A percentile compares a stretch with the other conserved stretches of the same genome.
phyloP scores from a whole-genome alignment of 1,139 yeast species.

The Casaregolazyma suthepensis region DNA sequence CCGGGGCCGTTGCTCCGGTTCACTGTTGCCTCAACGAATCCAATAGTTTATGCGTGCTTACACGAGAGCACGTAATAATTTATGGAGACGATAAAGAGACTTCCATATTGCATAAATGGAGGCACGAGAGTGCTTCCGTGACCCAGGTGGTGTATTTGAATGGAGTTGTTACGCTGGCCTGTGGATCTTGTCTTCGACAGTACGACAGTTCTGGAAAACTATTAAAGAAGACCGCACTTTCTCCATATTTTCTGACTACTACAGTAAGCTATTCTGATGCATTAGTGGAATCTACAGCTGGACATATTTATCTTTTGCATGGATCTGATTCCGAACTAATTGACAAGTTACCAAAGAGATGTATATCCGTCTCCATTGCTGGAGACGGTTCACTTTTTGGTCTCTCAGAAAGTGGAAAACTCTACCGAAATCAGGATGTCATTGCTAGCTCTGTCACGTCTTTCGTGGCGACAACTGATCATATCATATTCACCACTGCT shows the following conservation, averaged over 20 bases:
- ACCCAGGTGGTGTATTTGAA: slow-evolving; percentile 5
- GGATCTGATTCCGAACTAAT: slow-evolving; percentile 32
- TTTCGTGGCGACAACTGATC: slow-evolving; percentile 62
- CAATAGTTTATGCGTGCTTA: slow-evolving; percentile 2
- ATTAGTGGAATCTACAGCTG: slow-evolving; percentile 59
- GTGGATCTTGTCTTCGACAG: not conserved
- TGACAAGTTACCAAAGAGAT: slow-evolving; percentile 60
- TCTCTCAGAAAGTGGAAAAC: slow-evolving; percentile 62
- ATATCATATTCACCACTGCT: slow-evolving; percentile 80
- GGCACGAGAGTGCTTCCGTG: not conserved
- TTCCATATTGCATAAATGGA: slow-evolving; percentile 1
- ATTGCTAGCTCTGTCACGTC: slow-evolving; percentile 83
- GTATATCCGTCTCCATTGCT: slow-evolving; percentile 46
- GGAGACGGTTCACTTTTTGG: slow-evolving; percentile 54
- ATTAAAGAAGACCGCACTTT: slow-evolving; percentile 39
- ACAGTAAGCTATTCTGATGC: slow-evolving; percentile 48
- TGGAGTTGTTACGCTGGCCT: slow-evolving; percentile 3
- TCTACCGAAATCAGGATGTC: slow-evolving; percentile 57
- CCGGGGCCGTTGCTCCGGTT: slow-evolving; percentile 3
- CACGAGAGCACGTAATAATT: slow-evolving; percentile 2
- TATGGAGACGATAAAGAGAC: slow-evolving; percentile 4
- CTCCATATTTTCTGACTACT: slow-evolving; percentile 46
- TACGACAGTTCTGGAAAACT: not conserved
- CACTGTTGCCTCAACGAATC: slow-evolving; percentile 6
- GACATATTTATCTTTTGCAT: slow-evolving; percentile 43